Evolutionary conservation across 2,329 filamentous ascomycete genomes (phyloP).

Genomic region (Microsporum audouinii): DNA sequence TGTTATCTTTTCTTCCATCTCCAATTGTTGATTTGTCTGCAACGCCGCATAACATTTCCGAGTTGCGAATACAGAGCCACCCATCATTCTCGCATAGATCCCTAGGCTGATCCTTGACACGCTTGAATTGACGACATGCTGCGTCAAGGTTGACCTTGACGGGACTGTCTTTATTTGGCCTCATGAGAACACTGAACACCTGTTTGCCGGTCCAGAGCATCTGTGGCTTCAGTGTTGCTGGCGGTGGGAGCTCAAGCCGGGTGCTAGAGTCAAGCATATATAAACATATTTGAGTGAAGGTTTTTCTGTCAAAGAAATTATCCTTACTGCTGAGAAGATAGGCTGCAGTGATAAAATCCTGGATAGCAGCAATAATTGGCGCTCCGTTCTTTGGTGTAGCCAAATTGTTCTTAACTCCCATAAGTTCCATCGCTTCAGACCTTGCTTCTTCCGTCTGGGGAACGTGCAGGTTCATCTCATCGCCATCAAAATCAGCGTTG

Average conservation of each 20-base stretch:
- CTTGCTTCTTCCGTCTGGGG: slow-evolving; percentile 95
- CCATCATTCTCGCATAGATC: slow-evolving; percentile 76
- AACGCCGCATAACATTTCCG: slow-evolving; percentile 89
- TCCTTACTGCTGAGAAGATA: slow-evolving; percentile 89
- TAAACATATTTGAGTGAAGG: slow-evolving; percentile 80
- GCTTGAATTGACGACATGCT: slow-evolving; percentile 64
- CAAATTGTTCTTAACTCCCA: slow-evolving; percentile 96
- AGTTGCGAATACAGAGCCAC: slow-evolving; percentile 89
- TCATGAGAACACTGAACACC: slow-evolving; percentile 82
- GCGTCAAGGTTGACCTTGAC: slow-evolving; percentile 88
- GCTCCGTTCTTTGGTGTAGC: slow-evolving; percentile 95
- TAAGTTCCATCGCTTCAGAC: slow-evolving; percentile 86
- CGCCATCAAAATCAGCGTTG: slow-evolving; percentile 97
- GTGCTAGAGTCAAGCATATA: slow-evolving; percentile 82
- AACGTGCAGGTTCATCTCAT: slow-evolving; percentile 98
- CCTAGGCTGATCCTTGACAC: slow-evolving; percentile 28
- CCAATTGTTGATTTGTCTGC: slow-evolving; percentile 99
- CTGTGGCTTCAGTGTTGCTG: slow-evolving; percentile 73
- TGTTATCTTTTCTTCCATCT: slow-evolving; percentile 90
- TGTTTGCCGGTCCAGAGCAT: slow-evolving; percentile 95
- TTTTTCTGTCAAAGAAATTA: slow-evolving; percentile 76
- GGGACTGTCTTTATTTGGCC: slow-evolving; percentile 70
- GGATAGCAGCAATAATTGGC: slow-evolving; percentile 95
- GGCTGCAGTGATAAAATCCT: slow-evolving; percentile 96
- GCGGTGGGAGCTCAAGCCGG: slow-evolving; percentile 72